Evolutionary conservation across 2,329 filamentous ascomycete genomes (phyloP).

Genomic region (Xylaria sp.): DNA sequence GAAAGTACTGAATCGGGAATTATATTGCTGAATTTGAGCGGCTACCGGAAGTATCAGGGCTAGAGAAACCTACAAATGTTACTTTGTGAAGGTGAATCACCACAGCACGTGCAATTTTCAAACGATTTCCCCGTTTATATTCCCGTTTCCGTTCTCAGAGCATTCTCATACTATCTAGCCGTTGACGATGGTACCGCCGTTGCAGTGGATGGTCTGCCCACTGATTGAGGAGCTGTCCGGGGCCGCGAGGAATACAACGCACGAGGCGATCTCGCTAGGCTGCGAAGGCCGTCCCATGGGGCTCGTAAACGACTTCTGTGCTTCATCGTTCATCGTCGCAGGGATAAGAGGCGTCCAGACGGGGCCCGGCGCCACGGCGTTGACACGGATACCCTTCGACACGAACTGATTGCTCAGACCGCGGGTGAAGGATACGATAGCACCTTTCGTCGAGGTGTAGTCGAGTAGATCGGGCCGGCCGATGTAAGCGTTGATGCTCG

Average conservation of each 20-base stretch:
- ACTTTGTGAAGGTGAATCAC: neutral
- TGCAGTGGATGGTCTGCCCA: constrained; percentile 72
- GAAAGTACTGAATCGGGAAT: neutral
- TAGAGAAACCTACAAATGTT: neutral
- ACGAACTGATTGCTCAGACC: constrained; percentile 81
- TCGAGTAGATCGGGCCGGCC: constrained; percentile 83
- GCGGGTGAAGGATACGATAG: constrained; percentile 82
- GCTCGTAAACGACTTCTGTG: constrained; percentile 76
- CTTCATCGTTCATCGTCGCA: constrained; percentile 75
- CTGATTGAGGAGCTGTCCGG: constrained; percentile 78
- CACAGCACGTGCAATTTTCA: too few relatives aligned
- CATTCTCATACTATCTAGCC: constrained; percentile 50
- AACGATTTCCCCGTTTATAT: too few relatives aligned
- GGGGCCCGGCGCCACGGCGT: constrained; percentile 76
- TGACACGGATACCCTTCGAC: constrained; percentile 71
- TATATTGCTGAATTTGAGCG: neutral
- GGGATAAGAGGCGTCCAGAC: constrained; percentile 83
- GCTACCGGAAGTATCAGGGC: neutral
- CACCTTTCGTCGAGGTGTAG: constrained; percentile 83
- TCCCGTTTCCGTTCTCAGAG: neutral
- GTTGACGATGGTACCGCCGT: constrained; percentile 62
- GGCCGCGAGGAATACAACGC: constrained; percentile 83
- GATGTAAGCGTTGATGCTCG: constrained; percentile 85
- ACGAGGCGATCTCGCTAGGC: constrained; percentile 83
- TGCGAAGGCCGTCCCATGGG: constrained; percentile 83